A percentile compares a stretch with the other conserved stretches of the same genome.
Conservation (phyloP, 2,329 filamentous ascomycete species). For the Pseudocercospora vitis region DNA sequence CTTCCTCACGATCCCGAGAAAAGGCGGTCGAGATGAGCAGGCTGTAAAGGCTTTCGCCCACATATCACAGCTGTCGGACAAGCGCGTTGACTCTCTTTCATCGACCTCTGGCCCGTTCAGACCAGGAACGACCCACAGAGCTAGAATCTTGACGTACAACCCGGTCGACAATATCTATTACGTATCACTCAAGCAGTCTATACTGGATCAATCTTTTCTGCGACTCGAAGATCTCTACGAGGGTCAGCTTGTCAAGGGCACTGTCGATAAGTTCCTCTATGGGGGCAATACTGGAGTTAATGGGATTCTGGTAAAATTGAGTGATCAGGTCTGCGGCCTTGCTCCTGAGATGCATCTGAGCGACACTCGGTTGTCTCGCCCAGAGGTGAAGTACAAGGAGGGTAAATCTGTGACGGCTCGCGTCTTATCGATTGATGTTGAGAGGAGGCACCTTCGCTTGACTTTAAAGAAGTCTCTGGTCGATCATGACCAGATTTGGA, state of each 20-base stretch:
- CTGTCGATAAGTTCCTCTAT: slow-evolving; percentile 79
- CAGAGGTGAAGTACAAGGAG: slow-evolving; percentile 93
- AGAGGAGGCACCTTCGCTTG: slow-evolving; percentile 76
- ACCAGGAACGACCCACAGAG: slow-evolving; percentile 73
- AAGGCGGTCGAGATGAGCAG: slow-evolving; percentile 15
- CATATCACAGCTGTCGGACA: slow-evolving; percentile 87
- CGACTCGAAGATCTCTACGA: slow-evolving; percentile 86
- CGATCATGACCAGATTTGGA: slow-evolving; percentile 73
- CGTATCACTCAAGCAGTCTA: slow-evolving; percentile 75
- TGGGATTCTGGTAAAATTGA: slow-evolving; percentile 78
- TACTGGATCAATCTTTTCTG: slow-evolving; percentile 85
- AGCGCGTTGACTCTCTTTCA: slow-evolving; percentile 80
- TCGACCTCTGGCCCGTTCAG: slow-evolving; percentile 76
- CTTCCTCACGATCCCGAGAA: slow-evolving; percentile 68
- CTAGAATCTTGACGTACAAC: slow-evolving; percentile 83
- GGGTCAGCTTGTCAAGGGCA: slow-evolving; percentile 77
- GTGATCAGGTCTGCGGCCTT: slow-evolving; percentile 84
- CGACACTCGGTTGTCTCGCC: slow-evolving; percentile 83
- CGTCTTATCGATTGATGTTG: slow-evolving; percentile 75
- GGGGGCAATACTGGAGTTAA: slow-evolving; percentile 75
- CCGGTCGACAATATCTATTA: slow-evolving; percentile 81
- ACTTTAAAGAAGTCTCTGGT: slow-evolving; percentile 94
- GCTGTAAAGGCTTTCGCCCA: slow-evolving; percentile 69
- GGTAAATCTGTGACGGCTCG: slow-evolving; percentile 81
- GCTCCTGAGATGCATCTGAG: slow-evolving; percentile 86